Conservation (phyloP, 2,329 filamentous ascomycete species). For the Colletotrichum endophyticum region DNA sequence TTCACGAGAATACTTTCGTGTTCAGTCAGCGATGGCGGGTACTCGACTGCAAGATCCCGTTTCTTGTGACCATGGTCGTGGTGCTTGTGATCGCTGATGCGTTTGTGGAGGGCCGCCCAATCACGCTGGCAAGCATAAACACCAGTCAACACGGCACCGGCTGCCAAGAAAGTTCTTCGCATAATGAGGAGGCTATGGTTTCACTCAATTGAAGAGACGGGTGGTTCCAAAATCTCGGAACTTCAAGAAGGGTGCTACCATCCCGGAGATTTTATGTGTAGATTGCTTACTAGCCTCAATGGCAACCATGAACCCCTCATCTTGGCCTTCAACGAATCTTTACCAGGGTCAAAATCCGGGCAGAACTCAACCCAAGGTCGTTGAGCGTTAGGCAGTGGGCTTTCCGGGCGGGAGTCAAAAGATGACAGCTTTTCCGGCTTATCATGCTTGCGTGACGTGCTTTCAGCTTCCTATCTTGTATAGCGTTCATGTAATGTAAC, state of each 20-base stretch:
- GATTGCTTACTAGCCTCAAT: background rate
- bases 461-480: background rate
- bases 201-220: background rate
- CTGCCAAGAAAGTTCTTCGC: background rate
- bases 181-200: background rate
- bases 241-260: background rate
- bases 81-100: background rate
- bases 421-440: background rate
- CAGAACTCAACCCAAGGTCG: background rate
- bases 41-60: background rate
- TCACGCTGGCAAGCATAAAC: conserved; percentile 3
- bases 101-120: background rate
- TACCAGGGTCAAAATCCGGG: background rate
- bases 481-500: conserved; percentile 5
- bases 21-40: background rate
- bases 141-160: background rate
- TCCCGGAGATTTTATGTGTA: background rate
- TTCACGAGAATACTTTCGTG: conserved; percentile 1
- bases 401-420: background rate
- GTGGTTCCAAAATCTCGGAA: background rate
- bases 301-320: background rate
- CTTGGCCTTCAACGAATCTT: accelerated
- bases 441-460: background rate
- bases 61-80: background rate
- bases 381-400: background rate